A percentile compares a stretch with the other conserved stretches of the same genome.
phyloP scores from a whole-genome alignment of 768 basidiomycete genomes.

The Pleurotus eryngii region DNA sequence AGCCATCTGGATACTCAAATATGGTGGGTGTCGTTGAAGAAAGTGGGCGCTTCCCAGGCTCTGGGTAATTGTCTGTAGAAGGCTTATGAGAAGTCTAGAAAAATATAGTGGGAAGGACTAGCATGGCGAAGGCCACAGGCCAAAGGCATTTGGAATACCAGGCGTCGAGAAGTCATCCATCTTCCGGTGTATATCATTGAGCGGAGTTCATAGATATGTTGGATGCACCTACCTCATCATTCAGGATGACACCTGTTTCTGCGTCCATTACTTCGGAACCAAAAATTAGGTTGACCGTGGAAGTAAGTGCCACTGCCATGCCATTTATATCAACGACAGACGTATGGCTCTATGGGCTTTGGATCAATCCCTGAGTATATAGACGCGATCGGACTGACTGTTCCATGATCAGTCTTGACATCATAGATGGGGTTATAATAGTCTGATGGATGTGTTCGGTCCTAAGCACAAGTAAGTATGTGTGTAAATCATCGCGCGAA shows the following conservation, averaged over 20 bases:
- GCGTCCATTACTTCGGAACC: conserved; percentile 87
- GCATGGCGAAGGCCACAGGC: conserved; percentile 81
- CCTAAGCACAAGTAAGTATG: conserved; percentile 37
- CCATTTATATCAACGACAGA: conserved; percentile 81
- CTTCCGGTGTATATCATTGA: conserved; percentile 22
- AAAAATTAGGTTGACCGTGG: conserved; percentile 87
- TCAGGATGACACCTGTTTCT: conserved; percentile 84
- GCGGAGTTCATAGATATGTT: not conserved
- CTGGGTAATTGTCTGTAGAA: conserved; percentile 79
- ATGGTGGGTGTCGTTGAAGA: conserved; percentile 85
- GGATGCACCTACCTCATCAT: conserved; percentile 62
- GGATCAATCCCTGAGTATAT: not conserved
- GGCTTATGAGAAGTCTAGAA: not conserved
- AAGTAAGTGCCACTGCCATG: conserved; percentile 84
- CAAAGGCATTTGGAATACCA: conserved; percentile 80
- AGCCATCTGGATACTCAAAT: conserved; percentile 70
- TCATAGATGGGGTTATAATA: conserved; percentile 88
- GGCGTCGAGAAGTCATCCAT: conserved; percentile 95
- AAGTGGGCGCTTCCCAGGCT: conserved; percentile 82
- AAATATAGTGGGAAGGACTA: conserved; percentile 18
- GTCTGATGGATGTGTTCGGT: conserved; percentile 71
- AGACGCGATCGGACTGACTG: conserved; percentile 41
- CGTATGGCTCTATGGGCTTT: conserved; percentile 65
- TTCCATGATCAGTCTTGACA: conserved; percentile 80
- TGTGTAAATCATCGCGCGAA: not conserved